Conservation (phyloP, 1,284 basidiomycete genomes). For the Malassezia sp. region DNA sequence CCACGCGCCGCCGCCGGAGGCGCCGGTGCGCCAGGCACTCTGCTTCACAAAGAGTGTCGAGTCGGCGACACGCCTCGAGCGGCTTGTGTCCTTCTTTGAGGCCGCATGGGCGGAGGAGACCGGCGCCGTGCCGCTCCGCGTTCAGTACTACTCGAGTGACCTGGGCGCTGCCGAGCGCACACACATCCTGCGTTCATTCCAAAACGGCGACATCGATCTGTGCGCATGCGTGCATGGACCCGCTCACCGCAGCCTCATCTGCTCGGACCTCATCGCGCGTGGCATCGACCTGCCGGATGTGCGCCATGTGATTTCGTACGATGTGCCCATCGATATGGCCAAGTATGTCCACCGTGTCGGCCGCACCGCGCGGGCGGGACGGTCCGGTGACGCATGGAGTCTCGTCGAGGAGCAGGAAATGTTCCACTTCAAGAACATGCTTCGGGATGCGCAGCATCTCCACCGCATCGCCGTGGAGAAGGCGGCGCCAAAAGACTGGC, state of each 20-base stretch:
- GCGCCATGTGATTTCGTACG: constrained; percentile 83
- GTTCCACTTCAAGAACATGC: constrained; percentile 19
- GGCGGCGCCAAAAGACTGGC: constrained; percentile 16
- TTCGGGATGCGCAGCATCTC: constrained; percentile 10
- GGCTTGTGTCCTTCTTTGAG: constrained; percentile 72
- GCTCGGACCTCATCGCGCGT: constrained; percentile 86
- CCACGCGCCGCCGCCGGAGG: constrained; percentile 47
- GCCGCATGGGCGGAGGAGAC: constrained; percentile 20
- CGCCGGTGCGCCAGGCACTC: constrained; percentile 59
- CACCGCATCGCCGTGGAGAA: constrained; percentile 23
- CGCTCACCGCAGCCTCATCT: too few species aligned
- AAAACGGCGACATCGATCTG: constrained; percentile 69
- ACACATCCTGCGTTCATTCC: constrained; percentile 67
- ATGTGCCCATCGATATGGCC: constrained; percentile 86
- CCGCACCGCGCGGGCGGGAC: constrained; percentile 80
- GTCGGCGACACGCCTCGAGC: constrained; percentile 69
- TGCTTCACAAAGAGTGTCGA: constrained; percentile 95
- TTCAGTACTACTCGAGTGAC: constrained; percentile 67
- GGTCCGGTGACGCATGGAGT: constrained; percentile 77
- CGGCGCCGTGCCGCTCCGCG: constrained; percentile 48
- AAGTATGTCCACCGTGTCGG: constrained; percentile 96
- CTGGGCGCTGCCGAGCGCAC: constrained; percentile 64
- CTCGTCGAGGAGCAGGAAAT: constrained; percentile 92
- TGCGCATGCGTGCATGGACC: too few species aligned
- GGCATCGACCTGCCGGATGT: constrained; percentile 93